A percentile compares a stretch with the other conserved stretches of the same genome.
These are phyloP conservation scores for Maudiozyma pseudohumilis DNA, from an alignment of 805 yeast genomes.

Conservation along the genomic window DNA sequence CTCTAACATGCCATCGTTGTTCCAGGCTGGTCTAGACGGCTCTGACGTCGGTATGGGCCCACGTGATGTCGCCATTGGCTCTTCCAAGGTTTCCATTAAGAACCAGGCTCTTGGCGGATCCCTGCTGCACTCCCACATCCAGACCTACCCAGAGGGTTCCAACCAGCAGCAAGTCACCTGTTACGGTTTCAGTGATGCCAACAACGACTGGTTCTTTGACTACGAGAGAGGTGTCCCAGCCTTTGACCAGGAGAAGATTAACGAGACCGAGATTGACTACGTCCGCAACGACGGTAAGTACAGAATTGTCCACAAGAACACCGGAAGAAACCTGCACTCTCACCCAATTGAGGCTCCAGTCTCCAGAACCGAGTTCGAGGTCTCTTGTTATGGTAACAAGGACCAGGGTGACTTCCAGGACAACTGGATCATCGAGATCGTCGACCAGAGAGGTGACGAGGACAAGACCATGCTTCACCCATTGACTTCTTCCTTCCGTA, in stretches of 20 bases:
- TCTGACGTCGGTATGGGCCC: slow-evolving; percentile 60
- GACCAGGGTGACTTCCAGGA: slow-evolving; percentile 69
- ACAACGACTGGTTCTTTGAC: slow-evolving; percentile 73
- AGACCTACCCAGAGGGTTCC: slow-evolving; percentile 85
- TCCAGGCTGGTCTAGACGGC: slow-evolving; percentile 68
- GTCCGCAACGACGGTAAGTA: slow-evolving; percentile 56
- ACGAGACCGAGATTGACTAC: slow-evolving; percentile 23
- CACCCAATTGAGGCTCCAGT: slow-evolving; percentile 77
- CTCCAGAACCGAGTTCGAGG: slow-evolving; percentile 61
- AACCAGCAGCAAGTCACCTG: slow-evolving; percentile 91
- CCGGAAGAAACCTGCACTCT: slow-evolving; percentile 77
- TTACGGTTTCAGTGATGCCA: slow-evolving; percentile 79
- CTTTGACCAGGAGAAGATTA: slow-evolving; percentile 14
- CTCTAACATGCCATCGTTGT: slow-evolving; percentile 68
- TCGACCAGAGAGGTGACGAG: slow-evolving; percentile 47
- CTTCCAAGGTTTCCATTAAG: slow-evolving; percentile 36
- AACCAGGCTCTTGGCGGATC: slow-evolving; percentile 72
- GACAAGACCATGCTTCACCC: slow-evolving; percentile 51
- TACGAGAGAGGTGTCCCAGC: slow-evolving; percentile 37
- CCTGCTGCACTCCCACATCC: slow-evolving; percentile 80
- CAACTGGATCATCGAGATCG: slow-evolving; percentile 84
- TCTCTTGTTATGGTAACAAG: slow-evolving; percentile 72
- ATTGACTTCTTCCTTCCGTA: slow-evolving; percentile 59
- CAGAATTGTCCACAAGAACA: slow-evolving; percentile 58
- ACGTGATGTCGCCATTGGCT: slow-evolving; percentile 61